Conservation (phyloP, 768 basidiomycete genomes). For the Phanerochaete sordida region DNA sequence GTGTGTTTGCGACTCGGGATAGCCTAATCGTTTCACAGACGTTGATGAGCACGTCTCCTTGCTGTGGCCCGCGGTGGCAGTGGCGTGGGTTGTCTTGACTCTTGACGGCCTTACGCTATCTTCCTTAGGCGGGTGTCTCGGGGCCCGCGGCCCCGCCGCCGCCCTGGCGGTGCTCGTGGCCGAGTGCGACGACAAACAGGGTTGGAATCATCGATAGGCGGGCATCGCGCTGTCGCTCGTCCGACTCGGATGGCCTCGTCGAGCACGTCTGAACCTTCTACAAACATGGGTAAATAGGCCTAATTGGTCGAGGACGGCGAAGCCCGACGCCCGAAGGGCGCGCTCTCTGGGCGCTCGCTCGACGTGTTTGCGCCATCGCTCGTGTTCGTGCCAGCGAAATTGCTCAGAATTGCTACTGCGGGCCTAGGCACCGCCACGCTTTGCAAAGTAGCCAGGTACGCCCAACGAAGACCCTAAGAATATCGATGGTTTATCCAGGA, state of each 20-base stretch:
- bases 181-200: not conserved
- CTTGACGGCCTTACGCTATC: too few species aligned
- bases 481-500: too few species aligned
- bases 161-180: too few species aligned
- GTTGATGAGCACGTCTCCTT: not conserved
- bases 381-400: not conserved
- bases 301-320: not conserved
- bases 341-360: not conserved
- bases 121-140: too few species aligned
- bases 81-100: too few species aligned
- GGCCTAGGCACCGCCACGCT: not conserved
- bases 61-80: not conserved
- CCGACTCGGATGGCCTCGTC: too few species aligned
- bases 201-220: not conserved
- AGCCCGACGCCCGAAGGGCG: too few species aligned
- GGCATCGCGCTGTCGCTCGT: too few species aligned
- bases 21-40: too few species aligned
- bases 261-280: not conserved
- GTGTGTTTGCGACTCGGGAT: too few species aligned
- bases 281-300: not conserved
- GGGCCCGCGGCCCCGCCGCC: too few species aligned
- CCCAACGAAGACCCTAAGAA: not conserved
- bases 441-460: not conserved
- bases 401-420: not conserved
- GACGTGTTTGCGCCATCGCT: not conserved